Evolutionary conservation across 495 filamentous ascomycete genomes (phyloP).

Genomic region (Chaetomium fimeti): DNA sequence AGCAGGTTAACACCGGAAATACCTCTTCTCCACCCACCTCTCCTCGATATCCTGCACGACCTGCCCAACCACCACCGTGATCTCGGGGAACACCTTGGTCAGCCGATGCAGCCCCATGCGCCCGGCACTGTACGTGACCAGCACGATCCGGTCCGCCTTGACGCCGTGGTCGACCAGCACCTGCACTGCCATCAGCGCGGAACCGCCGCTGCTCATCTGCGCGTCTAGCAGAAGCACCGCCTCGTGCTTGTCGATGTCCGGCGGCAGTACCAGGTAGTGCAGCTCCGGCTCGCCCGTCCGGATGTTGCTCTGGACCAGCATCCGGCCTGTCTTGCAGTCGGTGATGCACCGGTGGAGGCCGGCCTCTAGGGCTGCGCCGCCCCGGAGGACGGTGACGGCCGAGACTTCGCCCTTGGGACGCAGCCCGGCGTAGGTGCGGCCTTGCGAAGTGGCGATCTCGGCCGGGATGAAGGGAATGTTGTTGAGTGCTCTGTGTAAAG

Average conservation of each 20-base stretch:
- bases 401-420: constrained; percentile 66
- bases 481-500: constrained; percentile 61
- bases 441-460: constrained; percentile 66
- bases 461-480: constrained; percentile 61
- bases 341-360: constrained; percentile 86
- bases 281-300: constrained; percentile 85
- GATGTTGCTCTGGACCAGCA: constrained; percentile 86
- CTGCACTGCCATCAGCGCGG: constrained; percentile 93
- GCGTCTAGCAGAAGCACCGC: constrained; percentile 84
- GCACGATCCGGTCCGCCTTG: constrained; percentile 69
- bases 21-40: constrained; percentile 42
- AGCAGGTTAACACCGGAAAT: constrained; percentile 35
- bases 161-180: constrained; percentile 94
- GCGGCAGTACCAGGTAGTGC: constrained; percentile 78
- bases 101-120: constrained; percentile 70
- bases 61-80: constrained; percentile 77
- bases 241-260: constrained; percentile 65
- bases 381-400: constrained; percentile 84
- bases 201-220: constrained; percentile 90
- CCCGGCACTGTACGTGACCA: constrained; percentile 39
- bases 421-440: constrained; percentile 66
- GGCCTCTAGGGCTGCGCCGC: constrained; percentile 81
- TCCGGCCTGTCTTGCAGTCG: constrained; percentile 82
- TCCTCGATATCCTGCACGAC: constrained; percentile 48
- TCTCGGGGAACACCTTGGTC: constrained; percentile 79